Evolutionary conservation across 2,329 filamentous ascomycete genomes (phyloP), one percentile per base, ranked within the genome.

Genomic region (Pseudopithomyces chartarum): DNA sequence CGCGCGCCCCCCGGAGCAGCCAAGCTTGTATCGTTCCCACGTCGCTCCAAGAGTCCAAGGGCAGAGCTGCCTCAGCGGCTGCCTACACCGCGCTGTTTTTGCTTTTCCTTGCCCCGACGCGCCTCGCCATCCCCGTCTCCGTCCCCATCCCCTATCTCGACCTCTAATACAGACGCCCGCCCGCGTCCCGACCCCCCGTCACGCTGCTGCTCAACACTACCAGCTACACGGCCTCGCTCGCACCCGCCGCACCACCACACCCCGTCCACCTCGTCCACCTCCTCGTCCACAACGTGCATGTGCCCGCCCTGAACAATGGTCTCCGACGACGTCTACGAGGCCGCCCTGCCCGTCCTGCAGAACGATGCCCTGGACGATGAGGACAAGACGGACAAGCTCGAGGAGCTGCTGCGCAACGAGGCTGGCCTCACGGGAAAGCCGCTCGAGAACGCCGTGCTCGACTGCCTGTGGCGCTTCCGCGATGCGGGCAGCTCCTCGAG

Each of bases 331-430:
- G 87, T 94, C 54, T 96, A 96, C 81, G 92, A 97, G 68, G 85
- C 95, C 70, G 97, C 92, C 76, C 86, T 96, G 74, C 91, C 92
- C 51, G 86, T 97, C 72, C 85, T 99, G 62, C 88, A 95, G 80
- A 89, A 97, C 78, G 80, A 87, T 56, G 82, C 84, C 54, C 83
- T 97, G 59, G 91, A 96, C 68, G 95, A 98, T 62, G 95, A 99
- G 78, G 94, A 97, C 72, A 96, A 95, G 82, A 94, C 91, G 47
- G 94, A 98, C 78, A 90, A 86, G 78, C 83, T 97, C 52, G 93
- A 97, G 79, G 90, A 92, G 64, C 83, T 97, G 52, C 82, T 98
- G 68, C 89, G 87, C 77, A 88, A 87, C 66, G 87, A 93, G 78
- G 92, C 92, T 7, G 84, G 82, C 29, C 81, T 98, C 64, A 85